These are phyloP conservation scores for Fusarium nisikadoi DNA, from an alignment of 2,329 filamentous ascomycete species.

Conservation along the genomic window DNA sequence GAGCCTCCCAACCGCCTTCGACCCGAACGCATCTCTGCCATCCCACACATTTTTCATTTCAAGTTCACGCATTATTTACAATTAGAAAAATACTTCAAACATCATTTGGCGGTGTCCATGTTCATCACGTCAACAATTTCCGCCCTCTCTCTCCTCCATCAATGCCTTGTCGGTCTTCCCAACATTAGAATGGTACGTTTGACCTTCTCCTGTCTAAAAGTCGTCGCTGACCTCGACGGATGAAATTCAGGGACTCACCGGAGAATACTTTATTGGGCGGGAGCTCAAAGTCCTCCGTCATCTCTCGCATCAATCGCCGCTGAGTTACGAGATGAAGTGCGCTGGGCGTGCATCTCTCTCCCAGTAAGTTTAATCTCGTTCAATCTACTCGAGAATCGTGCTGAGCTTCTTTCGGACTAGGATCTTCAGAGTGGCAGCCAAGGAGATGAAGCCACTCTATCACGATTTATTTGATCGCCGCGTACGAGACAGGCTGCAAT, in stretches of 20 bases:
- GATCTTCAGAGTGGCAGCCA: neutral
- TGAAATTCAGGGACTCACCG: neutral
- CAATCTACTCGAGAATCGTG: too few species aligned
- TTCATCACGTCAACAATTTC: neutral
- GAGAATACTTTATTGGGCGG: neutral
- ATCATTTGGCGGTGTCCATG: neutral
- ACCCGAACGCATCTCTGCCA: too few species aligned
- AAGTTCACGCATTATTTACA: rapidly evolving
- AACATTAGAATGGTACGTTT: neutral
- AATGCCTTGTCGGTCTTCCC: neutral
- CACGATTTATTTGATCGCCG: neutral
- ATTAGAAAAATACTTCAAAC: rapidly evolving
- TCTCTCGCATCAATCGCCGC: neutral
- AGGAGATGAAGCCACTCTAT: rapidly evolving
- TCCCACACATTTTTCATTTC: neutral
- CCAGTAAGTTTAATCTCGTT: neutral
- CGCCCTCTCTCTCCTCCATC: too few species aligned
- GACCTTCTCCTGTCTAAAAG: neutral
- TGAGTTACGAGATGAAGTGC: neutral
- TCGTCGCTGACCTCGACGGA: neutral
- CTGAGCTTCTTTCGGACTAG: neutral
- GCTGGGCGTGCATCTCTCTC: neutral
- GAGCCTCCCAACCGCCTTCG: neutral
- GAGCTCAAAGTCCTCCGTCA: neutral
- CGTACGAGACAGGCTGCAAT: too few species aligned